These are phyloP conservation scores for Handroanthus guayacan DNA, from an alignment of 257 asterid genomes.

Conservation along the genomic window DNA sequence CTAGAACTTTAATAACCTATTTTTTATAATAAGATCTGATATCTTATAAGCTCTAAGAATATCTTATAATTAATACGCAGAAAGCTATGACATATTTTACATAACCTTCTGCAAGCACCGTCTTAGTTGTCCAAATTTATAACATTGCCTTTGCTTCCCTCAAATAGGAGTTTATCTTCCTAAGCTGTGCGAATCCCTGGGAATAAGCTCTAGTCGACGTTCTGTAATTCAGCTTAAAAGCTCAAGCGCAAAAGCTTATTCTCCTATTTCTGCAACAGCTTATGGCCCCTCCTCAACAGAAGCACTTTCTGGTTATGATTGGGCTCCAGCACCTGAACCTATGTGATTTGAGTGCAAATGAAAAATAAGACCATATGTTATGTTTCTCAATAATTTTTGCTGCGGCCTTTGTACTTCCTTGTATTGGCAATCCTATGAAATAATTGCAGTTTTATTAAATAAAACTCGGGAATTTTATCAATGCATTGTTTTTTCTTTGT, in stretches of 20 bases:
- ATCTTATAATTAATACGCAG: too few relatives aligned
- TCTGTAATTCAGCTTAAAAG: slow-evolving; percentile 52
- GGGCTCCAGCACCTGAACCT: slow-evolving; percentile 41
- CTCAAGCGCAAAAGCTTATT: slow-evolving; percentile 49
- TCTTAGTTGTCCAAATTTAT: not conserved
- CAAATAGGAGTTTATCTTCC: slow-evolving; percentile 53
- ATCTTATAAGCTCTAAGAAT: too few relatives aligned
- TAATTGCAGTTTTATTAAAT: too few relatives aligned
- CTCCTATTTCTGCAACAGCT: slow-evolving; percentile 30
- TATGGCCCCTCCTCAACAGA: slow-evolving; percentile 30
- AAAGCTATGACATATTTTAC: too few relatives aligned
- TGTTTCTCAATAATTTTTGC: too few relatives aligned
- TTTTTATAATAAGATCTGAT: too few relatives aligned
- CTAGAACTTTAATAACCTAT: too few relatives aligned
- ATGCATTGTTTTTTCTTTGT: too few relatives aligned
- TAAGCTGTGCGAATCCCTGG: slow-evolving; percentile 48
- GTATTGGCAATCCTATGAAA: too few relatives aligned
- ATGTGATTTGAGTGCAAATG: slow-evolving; percentile 24
- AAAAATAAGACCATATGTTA: not conserved
- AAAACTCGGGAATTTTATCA: too few relatives aligned
- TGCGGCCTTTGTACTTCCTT: too few relatives aligned
- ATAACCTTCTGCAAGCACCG: too few relatives aligned
- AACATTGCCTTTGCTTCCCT: not conserved
- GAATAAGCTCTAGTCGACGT: slow-evolving; percentile 38
- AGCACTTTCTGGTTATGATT: slow-evolving; percentile 29